Conservation (phyloP, 805 yeast species). For the Candida corydali region DNA sequence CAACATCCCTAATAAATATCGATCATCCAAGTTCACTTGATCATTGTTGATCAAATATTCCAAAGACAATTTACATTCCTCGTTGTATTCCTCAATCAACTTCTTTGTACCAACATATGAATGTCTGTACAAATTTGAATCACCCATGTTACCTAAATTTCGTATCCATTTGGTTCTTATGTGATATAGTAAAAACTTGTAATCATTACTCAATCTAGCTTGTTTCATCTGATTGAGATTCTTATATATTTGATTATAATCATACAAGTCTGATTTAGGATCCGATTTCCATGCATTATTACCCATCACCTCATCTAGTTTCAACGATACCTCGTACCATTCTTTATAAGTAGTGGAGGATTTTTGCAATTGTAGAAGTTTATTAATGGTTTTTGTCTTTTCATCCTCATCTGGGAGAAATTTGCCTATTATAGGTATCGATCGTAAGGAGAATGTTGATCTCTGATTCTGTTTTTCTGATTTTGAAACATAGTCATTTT, state of each 20-base stretch:
- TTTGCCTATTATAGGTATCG: conserved; percentile 17
- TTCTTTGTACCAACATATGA: conserved; percentile 82
- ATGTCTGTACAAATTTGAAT: conserved; percentile 69
- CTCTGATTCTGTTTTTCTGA: not conserved
- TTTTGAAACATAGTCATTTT: not conserved
- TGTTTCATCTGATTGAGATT: conserved; percentile 52
- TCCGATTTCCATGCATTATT: conserved; percentile 70
- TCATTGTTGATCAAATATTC: conserved; percentile 34
- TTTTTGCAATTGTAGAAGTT: conserved; percentile 27
- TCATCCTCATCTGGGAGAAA: conserved; percentile 19
- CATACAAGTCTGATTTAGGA: conserved; percentile 65
- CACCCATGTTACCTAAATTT: conserved; percentile 84
- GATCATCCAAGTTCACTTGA: conserved; percentile 52
- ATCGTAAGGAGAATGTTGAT: conserved; percentile 7
- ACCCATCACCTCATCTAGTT: conserved; percentile 62
- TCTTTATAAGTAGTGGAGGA: conserved; percentile 43
- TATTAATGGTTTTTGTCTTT: conserved; percentile 18
- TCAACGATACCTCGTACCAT: conserved; percentile 64
- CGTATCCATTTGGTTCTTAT: conserved; percentile 84
- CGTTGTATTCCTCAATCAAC: conserved; percentile 76
- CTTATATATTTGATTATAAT: conserved; percentile 54
- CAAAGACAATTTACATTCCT: conserved; percentile 61
- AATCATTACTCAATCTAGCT: conserved; percentile 58
- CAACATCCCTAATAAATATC: conserved; percentile 69
- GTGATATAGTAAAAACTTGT: conserved; percentile 58